These are phyloP conservation scores for Candida sakaeoensis DNA, from an alignment of 805 yeast genomes.

Conservation along the genomic window DNA sequence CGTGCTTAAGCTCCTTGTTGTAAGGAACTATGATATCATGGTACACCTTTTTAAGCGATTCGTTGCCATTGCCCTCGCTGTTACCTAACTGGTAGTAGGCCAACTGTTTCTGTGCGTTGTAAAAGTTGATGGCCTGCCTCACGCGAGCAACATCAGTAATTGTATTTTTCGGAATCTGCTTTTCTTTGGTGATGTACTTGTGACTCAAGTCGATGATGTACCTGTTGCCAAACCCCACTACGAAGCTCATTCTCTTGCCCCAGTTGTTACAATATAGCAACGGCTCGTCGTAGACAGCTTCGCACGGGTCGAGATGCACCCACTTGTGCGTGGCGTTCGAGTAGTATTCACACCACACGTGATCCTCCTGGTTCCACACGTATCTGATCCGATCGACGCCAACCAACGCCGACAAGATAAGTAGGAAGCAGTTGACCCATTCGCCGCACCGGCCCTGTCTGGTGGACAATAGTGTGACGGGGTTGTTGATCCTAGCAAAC, in stretches of 20 bases:
- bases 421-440: slow-evolving; percentile 83
- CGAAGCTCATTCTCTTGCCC: slow-evolving; percentile 93
- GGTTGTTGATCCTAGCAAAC: slow-evolving; percentile 77
- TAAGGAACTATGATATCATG: slow-evolving; percentile 35
- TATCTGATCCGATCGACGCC: slow-evolving; percentile 50
- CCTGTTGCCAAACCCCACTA: slow-evolving; percentile 59
- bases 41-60: slow-evolving; percentile 25
- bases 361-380: slow-evolving; percentile 89
- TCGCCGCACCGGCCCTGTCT: slow-evolving; percentile 89
- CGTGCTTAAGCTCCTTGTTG: slow-evolving; percentile 20
- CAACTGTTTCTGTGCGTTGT: slow-evolving; percentile 13
- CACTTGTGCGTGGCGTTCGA: slow-evolving; percentile 59
- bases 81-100: not conserved
- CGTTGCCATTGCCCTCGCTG: slow-evolving; percentile 19
- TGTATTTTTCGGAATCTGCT: slow-evolving; percentile 19
- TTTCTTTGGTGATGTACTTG: slow-evolving; percentile 53
- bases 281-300: slow-evolving; percentile 81
- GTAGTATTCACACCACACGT: slow-evolving; percentile 93
- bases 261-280: slow-evolving; percentile 74
- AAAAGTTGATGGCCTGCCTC: slow-evolving; percentile 11
- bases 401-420: slow-evolving; percentile 62
- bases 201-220: slow-evolving; percentile 68
- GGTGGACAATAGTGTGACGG: slow-evolving; percentile 55
- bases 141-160: slow-evolving; percentile 10
- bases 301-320: slow-evolving; percentile 90